A percentile compares a stretch with the other conserved stretches of the same genome.
These are phyloP conservation scores for Pelargonium australe DNA, from an alignment of 441 rosid species.

Conservation along the genomic window DNA sequence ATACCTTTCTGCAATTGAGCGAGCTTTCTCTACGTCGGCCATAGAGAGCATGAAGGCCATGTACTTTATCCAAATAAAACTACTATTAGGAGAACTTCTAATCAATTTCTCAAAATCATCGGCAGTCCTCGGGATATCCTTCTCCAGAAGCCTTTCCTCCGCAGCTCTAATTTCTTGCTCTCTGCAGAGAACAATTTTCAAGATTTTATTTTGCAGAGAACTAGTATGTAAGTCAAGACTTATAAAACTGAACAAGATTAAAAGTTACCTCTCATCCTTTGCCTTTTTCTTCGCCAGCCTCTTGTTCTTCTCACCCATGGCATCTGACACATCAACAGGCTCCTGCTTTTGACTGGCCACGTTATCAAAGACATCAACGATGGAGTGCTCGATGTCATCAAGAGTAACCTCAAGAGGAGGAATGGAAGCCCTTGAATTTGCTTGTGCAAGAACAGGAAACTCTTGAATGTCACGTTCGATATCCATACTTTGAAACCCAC, in stretches of 20 bases:
- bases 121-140: conserved; percentile 70
- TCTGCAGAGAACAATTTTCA: conserved; percentile 39
- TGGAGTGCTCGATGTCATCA: conserved; percentile 53
- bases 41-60: conserved; percentile 76
- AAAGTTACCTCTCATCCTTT: conserved; percentile 64
- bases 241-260: conserved; percentile 1
- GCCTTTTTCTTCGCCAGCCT: conserved; percentile 52
- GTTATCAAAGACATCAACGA: conserved; percentile 36
- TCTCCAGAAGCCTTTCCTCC: conserved; percentile 78
- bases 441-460: conserved; percentile 44
- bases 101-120: conserved; percentile 92
- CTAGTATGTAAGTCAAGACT: conserved; percentile 12
- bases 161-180: conserved; percentile 87
- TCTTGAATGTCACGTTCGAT: conserved; percentile 39
- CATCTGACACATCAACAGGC: conserved; percentile 24
- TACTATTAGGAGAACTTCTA: conserved; percentile 89
- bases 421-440: conserved; percentile 69
- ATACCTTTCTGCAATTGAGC: conserved; percentile 94
- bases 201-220: no score
- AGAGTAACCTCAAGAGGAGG: conserved; percentile 80
- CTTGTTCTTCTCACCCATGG: conserved; percentile 42
- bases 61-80: conserved; percentile 89
- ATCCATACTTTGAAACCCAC: conserved; percentile 26
- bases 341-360: conserved; percentile 29
- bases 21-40: conserved; percentile 87